Conservation (phyloP, 2,329 filamentous ascomycete genomes). For the Magnaporthiopsis incrustans region DNA sequence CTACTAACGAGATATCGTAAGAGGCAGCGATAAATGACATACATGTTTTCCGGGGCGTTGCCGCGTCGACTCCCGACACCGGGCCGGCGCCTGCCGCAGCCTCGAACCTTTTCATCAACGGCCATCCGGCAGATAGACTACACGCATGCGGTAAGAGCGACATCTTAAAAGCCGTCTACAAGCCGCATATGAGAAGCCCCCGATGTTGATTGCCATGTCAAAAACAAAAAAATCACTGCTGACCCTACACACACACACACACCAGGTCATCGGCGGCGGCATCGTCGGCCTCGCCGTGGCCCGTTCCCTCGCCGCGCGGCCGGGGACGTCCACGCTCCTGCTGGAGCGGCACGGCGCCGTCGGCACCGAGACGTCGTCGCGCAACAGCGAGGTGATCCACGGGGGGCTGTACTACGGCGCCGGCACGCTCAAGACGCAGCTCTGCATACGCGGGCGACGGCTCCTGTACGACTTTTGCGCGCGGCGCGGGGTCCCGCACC, state of each 20-base stretch:
- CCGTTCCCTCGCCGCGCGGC: constrained; percentile 56
- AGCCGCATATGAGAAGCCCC: background rate
- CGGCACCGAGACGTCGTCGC: constrained; percentile 79
- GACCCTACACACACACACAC: constrained; percentile 14
- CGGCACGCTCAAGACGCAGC: constrained; percentile 66
- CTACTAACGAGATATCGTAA: background rate
- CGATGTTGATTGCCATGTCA: background rate
- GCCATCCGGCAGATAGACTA: constrained; percentile 29
- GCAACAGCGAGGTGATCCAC: constrained; percentile 95
- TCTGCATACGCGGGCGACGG: constrained; percentile 72
- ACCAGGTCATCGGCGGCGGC: constrained; percentile 48
- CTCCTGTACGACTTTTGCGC: constrained; percentile 74
- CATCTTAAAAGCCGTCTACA: no score
- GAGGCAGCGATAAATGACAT: no score
- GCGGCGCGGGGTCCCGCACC: constrained; percentile 58
- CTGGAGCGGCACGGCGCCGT: constrained; percentile 70
- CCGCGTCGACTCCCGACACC: background rate
- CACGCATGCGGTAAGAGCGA: constrained; percentile 37
- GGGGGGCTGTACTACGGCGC: constrained; percentile 86
- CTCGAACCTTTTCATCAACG: constrained; percentile 27
- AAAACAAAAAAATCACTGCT: background rate
- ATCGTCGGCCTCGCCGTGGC: constrained; percentile 76
- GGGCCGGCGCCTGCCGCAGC: background rate
- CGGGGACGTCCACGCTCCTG: constrained; percentile 49
- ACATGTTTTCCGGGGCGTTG: constrained; percentile 1